These are phyloP conservation scores for Antitrichia curtipendula DNA, from an alignment of 225 moss, liverwort and hornwort genomes.

Conservation along the genomic window DNA sequence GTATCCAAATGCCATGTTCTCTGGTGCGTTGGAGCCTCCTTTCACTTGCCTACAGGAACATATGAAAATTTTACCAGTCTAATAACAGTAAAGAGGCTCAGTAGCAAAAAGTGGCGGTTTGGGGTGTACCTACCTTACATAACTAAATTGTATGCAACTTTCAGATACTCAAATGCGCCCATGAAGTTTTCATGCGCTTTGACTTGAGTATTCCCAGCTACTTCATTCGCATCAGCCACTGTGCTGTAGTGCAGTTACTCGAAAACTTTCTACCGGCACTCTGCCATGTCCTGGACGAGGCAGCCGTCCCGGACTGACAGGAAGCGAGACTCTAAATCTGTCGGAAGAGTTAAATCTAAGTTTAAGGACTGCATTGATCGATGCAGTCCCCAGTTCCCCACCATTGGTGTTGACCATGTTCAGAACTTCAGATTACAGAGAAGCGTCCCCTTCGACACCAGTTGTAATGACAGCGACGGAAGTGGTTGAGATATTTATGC, in stretches of 20 bases:
- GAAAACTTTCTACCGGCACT: background rate
- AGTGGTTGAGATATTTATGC: background rate
- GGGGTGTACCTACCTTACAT: too few relatives aligned
- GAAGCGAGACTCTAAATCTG: background rate
- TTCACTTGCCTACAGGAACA: too few relatives aligned
- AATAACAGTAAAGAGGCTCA: too few relatives aligned
- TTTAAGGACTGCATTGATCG: background rate
- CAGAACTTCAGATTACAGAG: background rate
- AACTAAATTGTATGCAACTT: background rate
- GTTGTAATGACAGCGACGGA: background rate
- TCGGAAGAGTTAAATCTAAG: background rate
- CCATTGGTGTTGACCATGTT: background rate
- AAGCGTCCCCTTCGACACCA: background rate
- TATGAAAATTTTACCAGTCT: too few relatives aligned
- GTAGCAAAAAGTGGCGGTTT: too few relatives aligned
- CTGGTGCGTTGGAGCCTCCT: too few relatives aligned
- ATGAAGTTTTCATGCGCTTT: background rate
- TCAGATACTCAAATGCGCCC: background rate
- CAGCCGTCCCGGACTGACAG: background rate
- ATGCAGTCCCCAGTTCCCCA: background rate
- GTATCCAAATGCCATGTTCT: too few relatives aligned
- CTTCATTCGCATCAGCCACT: background rate
- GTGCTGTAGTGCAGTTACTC: background rate
- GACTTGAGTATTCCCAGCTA: too few relatives aligned
- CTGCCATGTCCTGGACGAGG: background rate